Base-by-base conservation (phyloP, 2,329 filamentous ascomycete genomes). In the Penicillium sp. region DNA sequence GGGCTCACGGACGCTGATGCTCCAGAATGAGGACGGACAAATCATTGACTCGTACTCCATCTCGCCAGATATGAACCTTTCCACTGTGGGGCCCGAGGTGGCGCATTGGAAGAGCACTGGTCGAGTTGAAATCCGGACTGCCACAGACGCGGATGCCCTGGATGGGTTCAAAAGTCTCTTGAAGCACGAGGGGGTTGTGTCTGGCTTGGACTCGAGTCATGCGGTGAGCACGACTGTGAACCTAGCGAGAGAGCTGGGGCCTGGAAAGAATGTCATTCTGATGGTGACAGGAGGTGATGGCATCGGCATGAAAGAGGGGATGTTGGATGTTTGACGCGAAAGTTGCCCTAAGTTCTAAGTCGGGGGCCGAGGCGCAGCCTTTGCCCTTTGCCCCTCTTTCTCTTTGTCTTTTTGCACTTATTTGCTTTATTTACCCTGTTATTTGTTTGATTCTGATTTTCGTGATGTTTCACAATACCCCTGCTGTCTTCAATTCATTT, bases 151-250 rank as follows among this genome's bases (percentile, higher is more conserved):
- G 41, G 61, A 60, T 55, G 60, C 61, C 61, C 61, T 63, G 58
- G 61, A 56, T 37, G 61, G 61, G 46, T 62, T 63, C 47, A 52
- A 58, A 62, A 63, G 20, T 36, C 49, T 63, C 27, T 56, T 59
- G n/a, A 50, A 52, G 48, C 56, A 61, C 43, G 60, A 63, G 58
- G 60, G 58, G 9, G 51, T 63, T 18, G 33, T 55, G 41, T 13
- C 56, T 29, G 61, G 61, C 6, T 55, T 63, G 52, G 61, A 63
- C 44, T 63, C 61, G 37, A 61, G 61, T 62, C 61, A 63, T 50
- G 61, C 61, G 44, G 59, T 63, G 45, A 17, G 30, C 17, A 56
- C 45, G 34, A 21, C 53, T 5, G 36, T 63, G 8, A 46, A 48
- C 15, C 32, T 62, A 4, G 59, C 59, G 30, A 54, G 34, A 21